Conservation (phyloP, 179 eudicot genomes). For the Carnegiea gigantea region DNA sequence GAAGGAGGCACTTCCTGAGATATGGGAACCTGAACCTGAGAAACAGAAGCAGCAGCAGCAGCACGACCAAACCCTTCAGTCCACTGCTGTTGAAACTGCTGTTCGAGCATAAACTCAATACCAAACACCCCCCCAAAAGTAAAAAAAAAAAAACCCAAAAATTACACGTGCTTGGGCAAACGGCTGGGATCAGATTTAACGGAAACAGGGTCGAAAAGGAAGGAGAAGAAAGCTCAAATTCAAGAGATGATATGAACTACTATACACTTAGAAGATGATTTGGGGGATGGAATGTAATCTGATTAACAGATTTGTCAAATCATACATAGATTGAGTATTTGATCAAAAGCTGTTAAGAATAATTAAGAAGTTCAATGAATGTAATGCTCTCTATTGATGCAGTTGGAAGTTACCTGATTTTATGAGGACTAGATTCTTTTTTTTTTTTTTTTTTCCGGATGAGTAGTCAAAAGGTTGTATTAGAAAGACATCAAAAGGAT, state of each 20-base stretch:
- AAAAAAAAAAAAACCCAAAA: background rate
- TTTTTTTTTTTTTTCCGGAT: no score
- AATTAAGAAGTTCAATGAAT: background rate
- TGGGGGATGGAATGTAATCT: background rate
- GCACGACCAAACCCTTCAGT: conserved; percentile 22
- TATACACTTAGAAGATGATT: background rate
- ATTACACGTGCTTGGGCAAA: background rate
- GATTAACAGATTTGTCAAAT: background rate
- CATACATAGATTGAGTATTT: background rate
- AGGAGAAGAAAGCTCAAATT: background rate
- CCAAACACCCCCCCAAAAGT: background rate
- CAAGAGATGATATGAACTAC: background rate
- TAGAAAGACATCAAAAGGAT: no score
- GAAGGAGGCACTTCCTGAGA: conserved; percentile 79
- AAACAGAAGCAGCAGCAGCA: conserved; percentile 25
- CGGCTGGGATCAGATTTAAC: background rate
- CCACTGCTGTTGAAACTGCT: conserved; percentile 28
- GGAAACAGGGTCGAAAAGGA: background rate
- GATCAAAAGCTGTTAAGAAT: background rate
- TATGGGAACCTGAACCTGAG: conserved; percentile 53
- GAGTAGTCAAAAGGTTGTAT: no score
- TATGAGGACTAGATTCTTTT: background rate
- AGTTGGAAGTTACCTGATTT: background rate
- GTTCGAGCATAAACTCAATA: conserved; percentile 24
- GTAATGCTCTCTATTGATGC: conserved; percentile 13